phyloP scores from a whole-genome alignment of 352 stramenopile genomes.

The Elongisporangium undulatum region DNA sequence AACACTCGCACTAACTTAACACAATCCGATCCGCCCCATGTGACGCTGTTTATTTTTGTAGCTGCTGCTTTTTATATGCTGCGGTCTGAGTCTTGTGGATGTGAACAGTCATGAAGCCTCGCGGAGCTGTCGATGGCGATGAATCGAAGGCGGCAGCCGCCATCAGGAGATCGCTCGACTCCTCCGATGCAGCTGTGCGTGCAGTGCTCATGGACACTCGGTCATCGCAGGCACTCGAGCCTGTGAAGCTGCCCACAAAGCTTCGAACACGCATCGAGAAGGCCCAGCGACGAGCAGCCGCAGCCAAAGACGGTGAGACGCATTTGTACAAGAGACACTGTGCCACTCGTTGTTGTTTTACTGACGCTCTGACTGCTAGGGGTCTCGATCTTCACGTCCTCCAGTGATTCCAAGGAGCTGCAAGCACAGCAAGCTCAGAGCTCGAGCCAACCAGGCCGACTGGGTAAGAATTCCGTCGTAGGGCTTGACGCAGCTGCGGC shows the following conservation, averaged over 20 bases:
- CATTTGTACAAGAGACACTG: constrained; percentile 1
- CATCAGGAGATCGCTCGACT: constrained; percentile 1
- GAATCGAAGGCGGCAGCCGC: neutral
- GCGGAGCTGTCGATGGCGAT: neutral
- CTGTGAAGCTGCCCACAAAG: constrained; percentile 50
- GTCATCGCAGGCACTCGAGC: constrained; percentile 51
- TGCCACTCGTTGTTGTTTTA: neutral
- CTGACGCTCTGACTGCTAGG: constrained; percentile 10
- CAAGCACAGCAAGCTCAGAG: neutral
- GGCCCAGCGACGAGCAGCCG: constrained; percentile 51
- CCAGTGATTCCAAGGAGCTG: constrained; percentile 16
- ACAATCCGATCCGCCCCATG: neutral
- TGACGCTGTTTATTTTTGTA: neutral
- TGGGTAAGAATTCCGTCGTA: neutral
- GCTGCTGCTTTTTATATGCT: neutral
- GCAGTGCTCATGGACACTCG: constrained; percentile 45
- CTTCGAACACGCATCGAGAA: constrained; percentile 57
- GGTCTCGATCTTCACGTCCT: constrained; percentile 49
- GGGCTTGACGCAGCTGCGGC: neutral
- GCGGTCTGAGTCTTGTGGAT: neutral
- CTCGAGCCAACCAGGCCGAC: neutral
- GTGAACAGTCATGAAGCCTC: neutral
- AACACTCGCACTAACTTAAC: neutral
- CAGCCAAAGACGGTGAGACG: constrained; percentile 56
- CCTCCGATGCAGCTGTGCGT: neutral